A percentile compares a stretch with the other conserved stretches of the same genome.
phyloP scores from a whole-genome alignment of 768 basidiomycete genomes.

The Termitomyces titanicus region DNA sequence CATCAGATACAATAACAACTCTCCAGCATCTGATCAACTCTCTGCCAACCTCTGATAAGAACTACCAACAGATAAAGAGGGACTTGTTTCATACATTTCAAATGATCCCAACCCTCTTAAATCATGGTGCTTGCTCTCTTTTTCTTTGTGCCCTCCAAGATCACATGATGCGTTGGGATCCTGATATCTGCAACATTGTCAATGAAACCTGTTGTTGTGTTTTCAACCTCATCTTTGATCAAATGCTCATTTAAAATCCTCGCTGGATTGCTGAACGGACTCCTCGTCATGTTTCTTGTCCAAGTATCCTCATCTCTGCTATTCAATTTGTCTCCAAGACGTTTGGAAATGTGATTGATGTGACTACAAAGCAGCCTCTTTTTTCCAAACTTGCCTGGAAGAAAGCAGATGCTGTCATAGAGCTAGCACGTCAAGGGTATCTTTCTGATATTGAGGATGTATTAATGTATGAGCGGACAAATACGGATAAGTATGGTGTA shows the following conservation, averaged over 20 bases:
- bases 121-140: constrained; percentile 16
- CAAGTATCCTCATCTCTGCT: constrained; percentile 17
- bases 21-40: not conserved
- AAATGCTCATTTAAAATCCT: constrained; percentile 19
- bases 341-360: constrained; percentile 18
- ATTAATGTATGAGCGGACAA: constrained; percentile 16
- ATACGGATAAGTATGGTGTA: constrained; percentile 17
- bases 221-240: constrained; percentile 11
- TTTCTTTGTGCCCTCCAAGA: constrained; percentile 19
- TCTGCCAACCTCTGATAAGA: not conserved
- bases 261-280: constrained; percentile 12
- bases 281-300: constrained; percentile 17
- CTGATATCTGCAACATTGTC: constrained; percentile 7
- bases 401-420: constrained; percentile 13
- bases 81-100: constrained; percentile 22
- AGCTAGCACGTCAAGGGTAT: constrained; percentile 18
- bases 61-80: constrained; percentile 16
- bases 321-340: constrained; percentile 17
- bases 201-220: constrained; percentile 12
- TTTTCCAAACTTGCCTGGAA: constrained; percentile 10
- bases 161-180: constrained; percentile 23
- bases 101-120: constrained; percentile 2
- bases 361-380: constrained; percentile 12
- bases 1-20: not conserved
- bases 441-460: constrained; percentile 18